Evolutionary conservation across 306 rosid species (phyloP).

Genomic region (barrel medic (Medicago truncatula)): DNA sequence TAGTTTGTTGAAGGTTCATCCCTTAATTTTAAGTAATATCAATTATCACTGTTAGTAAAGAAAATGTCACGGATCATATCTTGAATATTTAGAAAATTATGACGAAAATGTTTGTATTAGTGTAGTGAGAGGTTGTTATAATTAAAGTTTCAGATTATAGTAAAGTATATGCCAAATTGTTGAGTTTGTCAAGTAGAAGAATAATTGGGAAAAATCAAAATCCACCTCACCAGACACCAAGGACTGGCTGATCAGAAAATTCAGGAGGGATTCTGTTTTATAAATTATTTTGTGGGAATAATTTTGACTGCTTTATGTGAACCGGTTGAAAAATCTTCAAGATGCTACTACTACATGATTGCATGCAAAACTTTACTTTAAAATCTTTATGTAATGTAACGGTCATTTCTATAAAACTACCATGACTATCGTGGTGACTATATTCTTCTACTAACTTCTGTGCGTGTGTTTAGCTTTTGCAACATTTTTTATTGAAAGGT

Average conservation of each 20-base stretch:
- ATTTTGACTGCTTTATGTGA: constrained; percentile 43
- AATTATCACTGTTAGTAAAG: no score
- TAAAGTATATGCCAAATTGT: background rate
- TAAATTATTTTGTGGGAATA: constrained; percentile 29
- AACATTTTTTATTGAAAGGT: background rate
- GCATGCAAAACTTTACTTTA: constrained; percentile 28
- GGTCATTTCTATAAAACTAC: background rate
- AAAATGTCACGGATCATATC: no score
- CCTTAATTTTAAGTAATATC: no score
- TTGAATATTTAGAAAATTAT: no score
- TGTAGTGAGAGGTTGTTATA: no score
- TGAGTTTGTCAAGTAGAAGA: background rate
- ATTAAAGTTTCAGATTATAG: no score
- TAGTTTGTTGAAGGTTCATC: no score
- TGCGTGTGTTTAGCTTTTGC: background rate
- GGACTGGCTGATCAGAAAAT: constrained; percentile 21
- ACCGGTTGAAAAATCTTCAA: constrained; percentile 9
- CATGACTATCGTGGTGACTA: background rate
- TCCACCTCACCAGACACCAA: constrained; percentile 1
- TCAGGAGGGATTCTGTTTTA: background rate
- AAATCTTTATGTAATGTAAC: background rate
- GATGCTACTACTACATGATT: constrained; percentile 38
- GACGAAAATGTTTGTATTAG: no score
- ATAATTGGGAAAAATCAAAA: background rate
- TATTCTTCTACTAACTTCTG: background rate